Evolutionary conservation across 495 filamentous ascomycete genomes (phyloP), one percentile per base, ranked within the genome.

Genomic region (Choiromyces venosus): DNA sequence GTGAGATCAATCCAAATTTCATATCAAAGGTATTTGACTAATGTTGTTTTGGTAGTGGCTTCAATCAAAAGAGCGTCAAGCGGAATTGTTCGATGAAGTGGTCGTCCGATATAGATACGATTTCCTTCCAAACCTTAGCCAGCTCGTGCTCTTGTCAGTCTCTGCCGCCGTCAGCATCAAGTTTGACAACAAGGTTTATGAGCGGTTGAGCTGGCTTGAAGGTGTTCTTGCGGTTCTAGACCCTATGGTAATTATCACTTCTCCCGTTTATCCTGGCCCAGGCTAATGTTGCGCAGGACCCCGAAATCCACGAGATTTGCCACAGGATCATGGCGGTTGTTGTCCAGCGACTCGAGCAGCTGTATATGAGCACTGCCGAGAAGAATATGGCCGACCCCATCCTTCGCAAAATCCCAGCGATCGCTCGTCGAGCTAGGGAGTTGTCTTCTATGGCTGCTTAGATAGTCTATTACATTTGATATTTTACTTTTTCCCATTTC

Each of bases 131-230:
- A 86, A 87, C n/a, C 80, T 97, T 37, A 90, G 88, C 61, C 89
- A 91, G 4, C 87, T 98, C 52, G 87, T 97, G 33, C 84, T 90
- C 8, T 87, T 98, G 36, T 97, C 93, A 0, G 90, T 96, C 40
- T 90, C 90, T 66, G 92, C 93, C 3, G 92, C 92, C 19, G 87
- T 98, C 21, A 91, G 91, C 37, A 85, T 88, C 10, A 86, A 90
- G 37, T 85, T 97, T 73, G 84, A 90, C 37, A 87, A 87, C 39
- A 87, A 91, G 76, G 79, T 91, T 40, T 76, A 83, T 61, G 85
- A 92, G 82, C 92, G 93, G 73, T 83, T 99, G 12, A 82, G 83
- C 37, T 95, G 93, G 92, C 84, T 97, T 67, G 91, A 96, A 72
- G 85, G 87, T 37, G 88, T 93, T 44, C 84, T 98, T 44, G 76